A percentile compares a stretch with the other conserved stretches of the same genome.
Evolutionary conservation across 2,329 filamentous ascomycete genomes (phyloP).

Genomic region (Aspergillus terreus): DNA sequence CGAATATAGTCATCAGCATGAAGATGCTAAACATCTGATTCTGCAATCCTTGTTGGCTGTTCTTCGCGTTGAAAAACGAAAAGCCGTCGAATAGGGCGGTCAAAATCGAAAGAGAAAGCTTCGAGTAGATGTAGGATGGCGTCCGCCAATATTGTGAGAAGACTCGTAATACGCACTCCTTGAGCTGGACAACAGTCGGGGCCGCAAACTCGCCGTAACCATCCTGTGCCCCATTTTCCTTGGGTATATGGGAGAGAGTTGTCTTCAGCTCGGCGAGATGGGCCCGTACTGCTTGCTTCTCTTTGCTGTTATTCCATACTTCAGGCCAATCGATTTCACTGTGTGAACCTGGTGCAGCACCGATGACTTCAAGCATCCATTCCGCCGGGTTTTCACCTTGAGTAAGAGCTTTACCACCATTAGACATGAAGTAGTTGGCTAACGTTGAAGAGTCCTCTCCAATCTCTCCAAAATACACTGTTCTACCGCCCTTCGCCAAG

Average conservation of each 20-base stretch:
- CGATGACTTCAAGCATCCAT: conserved; percentile 63
- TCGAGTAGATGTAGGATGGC: conserved; percentile 84
- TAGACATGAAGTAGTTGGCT: conserved; percentile 60
- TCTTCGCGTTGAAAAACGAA: conserved; percentile 71
- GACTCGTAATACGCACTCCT: conserved; percentile 66
- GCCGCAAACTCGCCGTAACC: conserved; percentile 78
- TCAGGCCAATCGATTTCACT: conserved; percentile 64
- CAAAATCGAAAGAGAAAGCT: conserved; percentile 63
- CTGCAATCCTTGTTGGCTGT: conserved; percentile 75
- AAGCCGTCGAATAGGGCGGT: conserved; percentile 77
- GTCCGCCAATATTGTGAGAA: conserved; percentile 93
- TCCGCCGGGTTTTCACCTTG: conserved; percentile 69
- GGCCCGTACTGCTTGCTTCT: conserved; percentile 55
- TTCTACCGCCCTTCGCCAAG: conserved; percentile 61
- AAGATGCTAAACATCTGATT: conserved; percentile 92
- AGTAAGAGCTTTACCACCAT: conserved; percentile 59
- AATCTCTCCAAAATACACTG: conserved; percentile 67
- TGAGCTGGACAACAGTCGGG: conserved; percentile 65
- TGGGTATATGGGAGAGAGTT: conserved; percentile 38
- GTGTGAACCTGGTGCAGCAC: conserved; percentile 60
- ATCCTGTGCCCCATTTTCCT: conserved; percentile 47
- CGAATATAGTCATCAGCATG: conserved; percentile 79
- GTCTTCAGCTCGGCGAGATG: conserved; percentile 52
- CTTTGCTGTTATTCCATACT: conserved; percentile 57
- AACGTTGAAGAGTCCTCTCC: conserved; percentile 57